Conservation (phyloP, 495 filamentous ascomycete genomes). For the Thozetella sp. region DNA sequence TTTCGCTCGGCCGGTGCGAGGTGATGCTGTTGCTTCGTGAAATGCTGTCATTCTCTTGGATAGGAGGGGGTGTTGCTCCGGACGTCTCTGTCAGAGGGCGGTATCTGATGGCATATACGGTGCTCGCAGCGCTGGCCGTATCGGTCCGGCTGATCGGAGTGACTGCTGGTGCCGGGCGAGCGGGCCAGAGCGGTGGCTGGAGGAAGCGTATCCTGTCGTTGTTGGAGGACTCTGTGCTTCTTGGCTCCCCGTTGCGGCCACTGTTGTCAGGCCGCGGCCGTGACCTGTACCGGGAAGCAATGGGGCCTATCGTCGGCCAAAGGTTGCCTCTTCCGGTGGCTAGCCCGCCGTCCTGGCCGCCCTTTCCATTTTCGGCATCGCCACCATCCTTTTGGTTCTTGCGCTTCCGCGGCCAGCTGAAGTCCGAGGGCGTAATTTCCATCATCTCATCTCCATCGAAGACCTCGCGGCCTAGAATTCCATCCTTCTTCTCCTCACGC, state of each 20-base stretch:
- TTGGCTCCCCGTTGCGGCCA: conserved; percentile 16
- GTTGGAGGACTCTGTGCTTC: conserved; percentile 21
- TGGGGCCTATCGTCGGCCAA: conserved; percentile 47
- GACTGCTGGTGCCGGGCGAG: conserved; percentile 62
- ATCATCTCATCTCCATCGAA: conserved; percentile 98
- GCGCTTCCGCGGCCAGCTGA: conserved; percentile 31
- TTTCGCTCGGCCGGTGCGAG: conserved; percentile 24
- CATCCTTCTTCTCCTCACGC: conserved; percentile 93
- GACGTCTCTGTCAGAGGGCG: conserved; percentile 70
- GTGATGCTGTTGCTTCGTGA: conserved; percentile 32
- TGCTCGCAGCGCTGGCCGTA: conserved; percentile 70
- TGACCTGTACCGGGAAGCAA: conserved; percentile 40
- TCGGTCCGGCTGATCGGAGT: conserved; percentile 80
- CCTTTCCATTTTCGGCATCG: conserved; percentile 19
- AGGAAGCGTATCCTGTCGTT: conserved; percentile 34
- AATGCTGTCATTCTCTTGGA: conserved; percentile 26
- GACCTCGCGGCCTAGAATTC: conserved; percentile 89
- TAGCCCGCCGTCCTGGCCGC: conserved; percentile 15
- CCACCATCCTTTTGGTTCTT: conserved; percentile 28
- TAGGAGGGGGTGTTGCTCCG: conserved; percentile 34
- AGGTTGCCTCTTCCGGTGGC: conserved; percentile 31
- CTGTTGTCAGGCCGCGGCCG: conserved; percentile 22
- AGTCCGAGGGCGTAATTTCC: conserved; percentile 62
- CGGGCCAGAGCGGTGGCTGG: conserved; percentile 53
- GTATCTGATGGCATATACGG: conserved; percentile 82